Conservation (phyloP, 2,329 filamentous ascomycete species). For the Colletotrichum liriopes region DNA sequence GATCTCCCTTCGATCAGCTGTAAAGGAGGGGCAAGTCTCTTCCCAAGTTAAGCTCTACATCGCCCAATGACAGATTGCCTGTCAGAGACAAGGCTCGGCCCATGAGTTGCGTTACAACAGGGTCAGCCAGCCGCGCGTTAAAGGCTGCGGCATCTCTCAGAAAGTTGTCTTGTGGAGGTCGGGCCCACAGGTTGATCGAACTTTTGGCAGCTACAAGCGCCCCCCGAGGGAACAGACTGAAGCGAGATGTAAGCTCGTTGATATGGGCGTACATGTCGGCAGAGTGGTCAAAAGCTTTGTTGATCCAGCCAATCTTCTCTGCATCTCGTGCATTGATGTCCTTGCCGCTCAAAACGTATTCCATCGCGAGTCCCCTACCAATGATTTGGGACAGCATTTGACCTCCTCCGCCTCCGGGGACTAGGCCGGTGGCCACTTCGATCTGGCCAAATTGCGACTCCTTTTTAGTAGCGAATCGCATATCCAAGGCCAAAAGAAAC, state of each 20-base stretch:
- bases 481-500: constrained; percentile 9
- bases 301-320: constrained; percentile 22
- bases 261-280: constrained; percentile 13
- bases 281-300: constrained; percentile 16
- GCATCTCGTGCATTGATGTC: constrained; percentile 10
- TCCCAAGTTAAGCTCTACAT: constrained; percentile 16
- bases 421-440: constrained; percentile 12
- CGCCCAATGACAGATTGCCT: constrained; percentile 9
- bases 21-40: not conserved
- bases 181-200: not conserved
- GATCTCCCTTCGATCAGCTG: not conserved
- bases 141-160: constrained; percentile 7
- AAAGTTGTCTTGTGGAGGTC: not conserved
- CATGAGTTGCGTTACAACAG: constrained; percentile 1
- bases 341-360: constrained; percentile 22
- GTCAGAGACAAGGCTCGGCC: constrained; percentile 2
- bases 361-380: constrained; percentile 5
- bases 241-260: not conserved
- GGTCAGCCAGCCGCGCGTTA: constrained; percentile 8
- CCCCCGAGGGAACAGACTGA: not conserved
- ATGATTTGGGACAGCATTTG: constrained; percentile 12
- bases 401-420: constrained; percentile 21
- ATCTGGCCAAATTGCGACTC: constrained; percentile 13
- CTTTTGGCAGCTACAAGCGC: not conserved
- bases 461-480: constrained; percentile 3